Conservation (phyloP, 2,329 filamentous ascomycete genomes). For the Calonectria montana region DNA sequence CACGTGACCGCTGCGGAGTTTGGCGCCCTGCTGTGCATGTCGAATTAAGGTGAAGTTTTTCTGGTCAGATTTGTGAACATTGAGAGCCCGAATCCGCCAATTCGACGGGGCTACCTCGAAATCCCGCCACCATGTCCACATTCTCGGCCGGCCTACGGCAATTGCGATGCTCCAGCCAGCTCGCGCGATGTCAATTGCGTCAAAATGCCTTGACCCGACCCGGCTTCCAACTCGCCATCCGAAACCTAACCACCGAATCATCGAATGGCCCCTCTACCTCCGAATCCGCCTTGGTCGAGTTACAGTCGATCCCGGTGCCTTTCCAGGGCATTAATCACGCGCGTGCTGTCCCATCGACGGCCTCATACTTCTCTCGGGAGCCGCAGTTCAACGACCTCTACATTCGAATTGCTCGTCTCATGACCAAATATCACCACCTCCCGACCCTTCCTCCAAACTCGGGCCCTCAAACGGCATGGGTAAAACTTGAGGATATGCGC, state of each 20-base stretch:
- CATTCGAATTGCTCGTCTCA: constrained; percentile 77
- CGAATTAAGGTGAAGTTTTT: constrained; percentile 42
- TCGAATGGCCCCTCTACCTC: constrained; percentile 24
- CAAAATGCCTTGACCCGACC: constrained; percentile 38
- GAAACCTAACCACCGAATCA: constrained; percentile 42
- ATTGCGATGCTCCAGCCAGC: constrained; percentile 48
- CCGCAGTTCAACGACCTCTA: constrained; percentile 88
- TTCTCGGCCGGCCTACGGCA: constrained; percentile 50
- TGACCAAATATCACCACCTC: constrained; percentile 78
- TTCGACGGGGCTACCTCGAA: constrained; percentile 39
- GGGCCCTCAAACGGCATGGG: constrained; percentile 82
- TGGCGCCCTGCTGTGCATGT: constrained; percentile 23
- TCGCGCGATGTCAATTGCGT: constrained; percentile 45
- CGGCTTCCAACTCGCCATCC: constrained; percentile 41
- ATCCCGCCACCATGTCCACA: constrained; percentile 48
- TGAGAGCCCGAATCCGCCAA: constrained; percentile 36
- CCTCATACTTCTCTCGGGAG: constrained; percentile 94
- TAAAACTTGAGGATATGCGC: constrained; percentile 81
- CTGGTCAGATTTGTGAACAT: constrained; percentile 34
- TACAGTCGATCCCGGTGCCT: constrained; percentile 39
- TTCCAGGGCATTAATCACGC: constrained; percentile 61
- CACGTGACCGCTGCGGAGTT: constrained; percentile 41
- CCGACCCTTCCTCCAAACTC: constrained; percentile 75
- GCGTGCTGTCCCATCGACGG: constrained; percentile 84
- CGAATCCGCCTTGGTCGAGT: constrained; percentile 33